Percentiles rank a stretch among this genome's conserved stretches.
Evolutionary conservation across 2,329 filamentous ascomycete genomes (phyloP).

Genomic region (Trichophaea hybrida): DNA sequence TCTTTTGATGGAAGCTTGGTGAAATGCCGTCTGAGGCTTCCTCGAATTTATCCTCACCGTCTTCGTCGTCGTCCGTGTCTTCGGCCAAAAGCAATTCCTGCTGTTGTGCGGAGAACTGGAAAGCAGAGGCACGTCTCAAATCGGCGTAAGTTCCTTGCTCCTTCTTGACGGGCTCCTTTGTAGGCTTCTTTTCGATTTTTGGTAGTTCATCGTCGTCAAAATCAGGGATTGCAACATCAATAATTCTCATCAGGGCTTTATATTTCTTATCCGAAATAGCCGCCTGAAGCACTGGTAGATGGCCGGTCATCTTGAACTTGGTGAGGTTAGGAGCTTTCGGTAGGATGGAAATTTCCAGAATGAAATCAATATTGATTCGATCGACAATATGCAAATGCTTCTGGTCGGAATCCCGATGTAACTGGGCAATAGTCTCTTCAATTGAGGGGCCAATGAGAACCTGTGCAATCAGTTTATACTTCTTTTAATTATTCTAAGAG

Average conservation of each 20-base stretch:
- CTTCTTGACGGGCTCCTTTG: slow-evolving; percentile 14
- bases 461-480: slow-evolving; percentile 2
- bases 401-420: slow-evolving; percentile 48
- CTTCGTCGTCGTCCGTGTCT: slow-evolving; percentile 54
- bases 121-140: slow-evolving; percentile 48
- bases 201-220: slow-evolving; percentile 41
- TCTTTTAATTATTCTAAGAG: slow-evolving; percentile 1
- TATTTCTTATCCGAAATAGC: slow-evolving; percentile 91
- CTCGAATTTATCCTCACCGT: slow-evolving; percentile 51
- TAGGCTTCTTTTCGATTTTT: neutral
- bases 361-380: slow-evolving; percentile 92
- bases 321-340: slow-evolving; percentile 88
- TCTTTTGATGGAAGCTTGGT: slow-evolving; percentile 63
- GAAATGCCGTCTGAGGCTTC: slow-evolving; percentile 49
- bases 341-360: slow-evolving; percentile 91
- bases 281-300: slow-evolving; percentile 80
- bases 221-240: slow-evolving; percentile 86
- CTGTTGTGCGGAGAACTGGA: slow-evolving; percentile 52
- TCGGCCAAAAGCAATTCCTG: slow-evolving; percentile 68
- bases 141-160: slow-evolving; percentile 15
- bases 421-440: slow-evolving; percentile 70
- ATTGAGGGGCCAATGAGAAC: slow-evolving; percentile 89
- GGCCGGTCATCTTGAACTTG: slow-evolving; percentile 78
- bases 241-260: slow-evolving; percentile 88
- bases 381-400: slow-evolving; percentile 82